A percentile compares a stretch with the other conserved stretches of the same genome.
phyloP scores from a whole-genome alignment of 2,329 filamentous ascomycete species.

The Colletotrichum gloeosporioides region DNA sequence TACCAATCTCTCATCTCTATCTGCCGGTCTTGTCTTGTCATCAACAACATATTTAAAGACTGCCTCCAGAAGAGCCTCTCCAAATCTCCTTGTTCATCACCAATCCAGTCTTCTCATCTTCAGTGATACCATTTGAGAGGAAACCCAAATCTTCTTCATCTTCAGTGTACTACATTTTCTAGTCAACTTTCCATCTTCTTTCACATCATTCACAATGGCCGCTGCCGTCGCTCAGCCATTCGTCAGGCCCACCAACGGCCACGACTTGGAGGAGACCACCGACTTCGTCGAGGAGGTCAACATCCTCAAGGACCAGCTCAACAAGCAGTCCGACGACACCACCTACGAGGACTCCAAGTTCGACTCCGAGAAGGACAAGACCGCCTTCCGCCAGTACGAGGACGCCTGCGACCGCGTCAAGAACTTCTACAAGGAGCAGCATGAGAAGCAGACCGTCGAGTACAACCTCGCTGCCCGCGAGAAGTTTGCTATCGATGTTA shows the following conservation, averaged over 20 bases:
- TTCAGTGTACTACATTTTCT: background rate
- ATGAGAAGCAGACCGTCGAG: constrained; percentile 75
- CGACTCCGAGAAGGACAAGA: constrained; percentile 79
- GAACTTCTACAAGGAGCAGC: constrained; percentile 80
- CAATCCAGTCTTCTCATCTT: background rate
- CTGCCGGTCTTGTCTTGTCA: background rate
- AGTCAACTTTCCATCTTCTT: background rate
- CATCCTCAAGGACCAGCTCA: constrained; percentile 47
- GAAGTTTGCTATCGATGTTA: constrained; percentile 53
- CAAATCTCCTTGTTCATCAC: background rate
- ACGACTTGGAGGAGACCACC: constrained; percentile 48
- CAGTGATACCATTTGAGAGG: background rate
- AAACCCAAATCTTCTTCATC: background rate
- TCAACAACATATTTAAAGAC: constrained; percentile 20
- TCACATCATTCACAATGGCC: constrained; percentile 10
- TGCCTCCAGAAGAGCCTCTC: background rate
- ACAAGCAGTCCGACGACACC: background rate
- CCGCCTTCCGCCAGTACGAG: constrained; percentile 82
- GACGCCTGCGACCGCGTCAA: constrained; percentile 84
- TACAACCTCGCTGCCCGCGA: constrained; percentile 84
- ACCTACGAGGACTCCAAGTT: constrained; percentile 64
- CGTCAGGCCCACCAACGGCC: constrained; percentile 22
- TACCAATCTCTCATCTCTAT: background rate
- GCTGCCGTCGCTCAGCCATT: constrained; percentile 10
- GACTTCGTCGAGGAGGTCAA: constrained; percentile 62